These are phyloP conservation scores for Pecoramyces ruminantium DNA, from an alignment of 192 early-diverging fungal species.

Conservation along the genomic window DNA sequence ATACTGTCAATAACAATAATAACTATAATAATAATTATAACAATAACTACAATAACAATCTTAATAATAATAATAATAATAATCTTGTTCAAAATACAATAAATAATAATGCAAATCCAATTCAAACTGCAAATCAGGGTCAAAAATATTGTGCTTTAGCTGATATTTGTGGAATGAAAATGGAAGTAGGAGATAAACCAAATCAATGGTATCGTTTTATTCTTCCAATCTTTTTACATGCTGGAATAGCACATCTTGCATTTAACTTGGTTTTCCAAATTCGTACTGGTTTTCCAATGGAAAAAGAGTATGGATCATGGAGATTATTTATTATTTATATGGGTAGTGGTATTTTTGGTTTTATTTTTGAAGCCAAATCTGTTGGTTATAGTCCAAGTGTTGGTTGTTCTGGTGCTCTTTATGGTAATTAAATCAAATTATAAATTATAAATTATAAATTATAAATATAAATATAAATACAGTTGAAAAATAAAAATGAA, in stretches of 20 bases:
- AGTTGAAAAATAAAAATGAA: no score
- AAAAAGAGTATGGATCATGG: slow-evolving; percentile 56
- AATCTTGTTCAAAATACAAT: no score
- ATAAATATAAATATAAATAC: no score
- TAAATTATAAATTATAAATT: neutral
- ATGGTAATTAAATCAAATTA: slow-evolving; percentile 15
- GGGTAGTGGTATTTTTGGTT: slow-evolving; percentile 53
- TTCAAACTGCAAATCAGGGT: neutral
- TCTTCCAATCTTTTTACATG: slow-evolving; percentile 64
- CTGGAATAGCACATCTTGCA: slow-evolving; percentile 54
- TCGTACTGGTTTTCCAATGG: slow-evolving; percentile 49
- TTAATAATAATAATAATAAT: no score
- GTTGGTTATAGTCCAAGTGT: slow-evolving; percentile 27
- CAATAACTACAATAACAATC: no score
- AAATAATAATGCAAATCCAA: no score
- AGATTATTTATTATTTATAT: slow-evolving; percentile 57
- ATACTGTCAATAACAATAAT: no score
- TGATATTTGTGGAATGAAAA: slow-evolving; percentile 41
- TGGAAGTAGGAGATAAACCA: slow-evolving; percentile 12
- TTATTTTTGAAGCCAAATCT: slow-evolving; percentile 58
- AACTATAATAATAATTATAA: no score
- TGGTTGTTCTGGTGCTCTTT: slow-evolving; percentile 32
- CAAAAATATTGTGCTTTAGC: slow-evolving; percentile 24
- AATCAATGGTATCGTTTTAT: slow-evolving; percentile 72
- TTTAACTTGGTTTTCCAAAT: slow-evolving; percentile 62